Evolutionary conservation across 1,139 yeast species (phyloP), one percentile per base, ranked within the genome.

Genomic region (Eremothecium gossypii): DNA sequence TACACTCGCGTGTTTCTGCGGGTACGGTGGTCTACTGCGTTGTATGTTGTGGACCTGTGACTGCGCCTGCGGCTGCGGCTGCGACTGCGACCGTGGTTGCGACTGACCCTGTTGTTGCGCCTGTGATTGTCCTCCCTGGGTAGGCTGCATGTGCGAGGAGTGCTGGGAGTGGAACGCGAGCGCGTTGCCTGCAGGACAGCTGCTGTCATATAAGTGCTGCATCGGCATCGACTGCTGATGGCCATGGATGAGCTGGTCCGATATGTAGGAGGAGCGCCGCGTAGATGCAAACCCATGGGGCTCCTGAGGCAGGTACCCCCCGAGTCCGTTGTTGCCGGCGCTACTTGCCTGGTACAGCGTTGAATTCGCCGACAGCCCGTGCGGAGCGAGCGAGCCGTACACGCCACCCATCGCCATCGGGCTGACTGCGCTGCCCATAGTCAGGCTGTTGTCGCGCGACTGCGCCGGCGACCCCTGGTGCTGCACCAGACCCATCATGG

Each of bases 261-360:
- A 49, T 28, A 60, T 58, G 44, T 58, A 58, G 13, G 64, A 60
- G 4, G 64, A 57, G 41, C 64, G 52, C 40, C 62, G 49, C 20
- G 53, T 52, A 13, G 46, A 47, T 13, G 44, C 43, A 32, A 34
- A 43, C 17, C 36, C 41, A 29, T 41, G 48, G n/a, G 28, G 28
- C 43, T 42, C 31, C 36, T 43, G 42, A 41, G 30, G 34, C 14
- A 10, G 23, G 17, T 10, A 41, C 9, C 9, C 27, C 27, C 34
- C 37, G 11, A 34, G 14, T 6, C 20, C 14, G 27, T 29, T 28
- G 12, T 41, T 36, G 23, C 47, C 48, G 31, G 47, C 49, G 38
- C 45, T 47, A 20, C 37, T 45, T 36, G 46, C 35, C 4, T 49
- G 49, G 5, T 49, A 48, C 27, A 45, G 38, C 33, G 44, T 44